Conservation (phyloP, 331 rosid species). For the Cydonia oblonga region DNA sequence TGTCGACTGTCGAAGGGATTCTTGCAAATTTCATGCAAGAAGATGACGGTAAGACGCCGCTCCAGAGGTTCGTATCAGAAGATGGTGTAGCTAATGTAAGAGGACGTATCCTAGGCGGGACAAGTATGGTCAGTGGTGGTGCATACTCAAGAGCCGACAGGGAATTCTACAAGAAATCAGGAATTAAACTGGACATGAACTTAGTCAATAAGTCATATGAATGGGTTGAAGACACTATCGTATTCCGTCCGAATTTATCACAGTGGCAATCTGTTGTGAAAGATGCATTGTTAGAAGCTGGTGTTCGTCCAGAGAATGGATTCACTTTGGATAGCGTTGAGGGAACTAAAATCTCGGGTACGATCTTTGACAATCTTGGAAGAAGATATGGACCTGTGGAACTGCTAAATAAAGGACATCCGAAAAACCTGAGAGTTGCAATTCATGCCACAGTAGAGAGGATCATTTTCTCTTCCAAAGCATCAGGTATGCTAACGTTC, state of each 20-base stretch:
- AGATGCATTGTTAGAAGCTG: not conserved
- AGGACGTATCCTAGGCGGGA: not conserved
- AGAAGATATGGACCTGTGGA: not conserved
- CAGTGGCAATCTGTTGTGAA: not conserved
- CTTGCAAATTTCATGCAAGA: not conserved
- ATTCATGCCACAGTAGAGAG: not conserved
- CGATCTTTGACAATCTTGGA: not conserved
- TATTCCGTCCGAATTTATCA: not conserved
- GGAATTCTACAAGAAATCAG: not conserved
- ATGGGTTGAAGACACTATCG: not conserved
- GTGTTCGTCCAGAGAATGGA: not conserved
- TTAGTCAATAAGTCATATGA: not conserved
- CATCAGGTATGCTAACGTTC: not conserved
- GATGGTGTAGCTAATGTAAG: not conserved
- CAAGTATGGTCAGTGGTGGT: not conserved
- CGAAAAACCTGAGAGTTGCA: not conserved
- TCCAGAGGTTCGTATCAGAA: not conserved
- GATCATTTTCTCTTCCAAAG: not conserved
- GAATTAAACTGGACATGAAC: not conserved
- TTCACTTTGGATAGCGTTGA: not conserved
- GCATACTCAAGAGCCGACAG: not conserved
- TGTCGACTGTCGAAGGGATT: not conserved
- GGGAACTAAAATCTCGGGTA: not conserved
- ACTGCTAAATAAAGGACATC: not conserved
- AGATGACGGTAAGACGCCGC: not conserved